phyloP scores from a whole-genome alignment of 2,329 filamentous ascomycete genomes.

The Huntiella decipiens region DNA sequence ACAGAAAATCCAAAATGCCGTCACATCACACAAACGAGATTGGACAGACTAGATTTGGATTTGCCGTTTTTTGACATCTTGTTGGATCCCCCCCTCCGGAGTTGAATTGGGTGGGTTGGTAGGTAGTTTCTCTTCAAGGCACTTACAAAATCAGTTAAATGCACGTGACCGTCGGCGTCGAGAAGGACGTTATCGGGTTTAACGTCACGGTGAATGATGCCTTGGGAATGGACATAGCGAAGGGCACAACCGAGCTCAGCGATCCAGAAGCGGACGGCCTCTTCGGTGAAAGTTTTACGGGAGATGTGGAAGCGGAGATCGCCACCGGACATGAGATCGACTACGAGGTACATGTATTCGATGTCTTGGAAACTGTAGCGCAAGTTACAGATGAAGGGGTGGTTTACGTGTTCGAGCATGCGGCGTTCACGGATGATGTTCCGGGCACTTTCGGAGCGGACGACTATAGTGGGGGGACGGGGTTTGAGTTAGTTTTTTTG shows the following conservation, averaged over 20 bases:
- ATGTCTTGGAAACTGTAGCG: conserved; percentile 98
- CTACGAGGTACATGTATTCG: conserved; percentile 97
- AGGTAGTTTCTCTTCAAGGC: not conserved
- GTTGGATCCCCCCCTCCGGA: no score
- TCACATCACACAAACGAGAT: no score
- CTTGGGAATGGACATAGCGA: conserved; percentile 66
- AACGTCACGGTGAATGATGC: conserved; percentile 78
- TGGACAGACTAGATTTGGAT: no score
- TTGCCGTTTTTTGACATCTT: no score
- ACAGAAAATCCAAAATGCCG: no score
- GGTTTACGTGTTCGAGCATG: conserved; percentile 96
- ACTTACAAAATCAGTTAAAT: conserved; percentile 90
- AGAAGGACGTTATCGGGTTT: conserved; percentile 85
- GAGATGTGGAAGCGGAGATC: conserved; percentile 96
- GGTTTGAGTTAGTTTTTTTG: not conserved
- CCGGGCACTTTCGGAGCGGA: conserved; percentile 90
- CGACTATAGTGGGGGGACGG: conserved; percentile 37
- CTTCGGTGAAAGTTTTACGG: conserved; percentile 92
- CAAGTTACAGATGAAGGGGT: conserved; percentile 94
- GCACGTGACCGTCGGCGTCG: conserved; percentile 80
- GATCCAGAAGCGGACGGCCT: conserved; percentile 93
- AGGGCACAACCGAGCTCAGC: conserved; percentile 82
- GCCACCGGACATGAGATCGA: conserved; percentile 94
- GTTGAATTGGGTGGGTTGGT: no score
- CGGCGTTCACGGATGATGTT: conserved; percentile 95